phyloP scores from a whole-genome alignment of 768 basidiomycete species.

The Suillus hirtellus region DNA sequence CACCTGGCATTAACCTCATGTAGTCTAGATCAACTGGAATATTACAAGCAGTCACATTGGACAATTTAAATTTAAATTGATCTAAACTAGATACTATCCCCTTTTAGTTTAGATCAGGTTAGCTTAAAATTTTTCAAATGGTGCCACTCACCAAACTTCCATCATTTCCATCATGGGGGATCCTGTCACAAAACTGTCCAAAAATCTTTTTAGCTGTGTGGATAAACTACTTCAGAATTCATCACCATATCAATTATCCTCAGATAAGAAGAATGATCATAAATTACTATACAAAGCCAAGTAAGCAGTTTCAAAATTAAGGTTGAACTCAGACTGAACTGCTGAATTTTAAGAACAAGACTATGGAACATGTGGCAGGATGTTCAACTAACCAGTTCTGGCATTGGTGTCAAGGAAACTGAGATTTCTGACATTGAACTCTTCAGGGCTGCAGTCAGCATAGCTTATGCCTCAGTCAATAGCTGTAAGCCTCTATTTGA shows the following conservation, averaged over 20 bases:
- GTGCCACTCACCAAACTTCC: neutral
- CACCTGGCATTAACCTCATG: too few species aligned
- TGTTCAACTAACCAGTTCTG: constrained; percentile 3
- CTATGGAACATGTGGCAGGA: neutral
- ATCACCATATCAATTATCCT: constrained; percentile 1
- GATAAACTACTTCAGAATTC: neutral
- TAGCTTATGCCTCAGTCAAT: neutral
- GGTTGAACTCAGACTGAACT: neutral
- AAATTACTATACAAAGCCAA: neutral
- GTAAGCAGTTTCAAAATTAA: neutral
- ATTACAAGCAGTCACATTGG: neutral
- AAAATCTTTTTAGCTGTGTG: neutral
- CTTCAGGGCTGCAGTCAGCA: neutral
- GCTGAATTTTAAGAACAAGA: neutral
- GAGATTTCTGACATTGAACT: neutral
- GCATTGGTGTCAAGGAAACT: neutral
- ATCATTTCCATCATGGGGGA: neutral
- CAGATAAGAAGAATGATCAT: neutral
- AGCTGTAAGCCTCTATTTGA: neutral
- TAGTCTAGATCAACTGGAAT: neutral
- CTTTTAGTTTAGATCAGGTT: neutral
- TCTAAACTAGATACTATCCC: neutral
- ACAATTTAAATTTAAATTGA: constrained; percentile 2
- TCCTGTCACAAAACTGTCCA: constrained; percentile 1
- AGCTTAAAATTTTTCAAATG: neutral